Conservation (phyloP, 1,139 yeast species). For the Saccharomyces pastorianus region DNA sequence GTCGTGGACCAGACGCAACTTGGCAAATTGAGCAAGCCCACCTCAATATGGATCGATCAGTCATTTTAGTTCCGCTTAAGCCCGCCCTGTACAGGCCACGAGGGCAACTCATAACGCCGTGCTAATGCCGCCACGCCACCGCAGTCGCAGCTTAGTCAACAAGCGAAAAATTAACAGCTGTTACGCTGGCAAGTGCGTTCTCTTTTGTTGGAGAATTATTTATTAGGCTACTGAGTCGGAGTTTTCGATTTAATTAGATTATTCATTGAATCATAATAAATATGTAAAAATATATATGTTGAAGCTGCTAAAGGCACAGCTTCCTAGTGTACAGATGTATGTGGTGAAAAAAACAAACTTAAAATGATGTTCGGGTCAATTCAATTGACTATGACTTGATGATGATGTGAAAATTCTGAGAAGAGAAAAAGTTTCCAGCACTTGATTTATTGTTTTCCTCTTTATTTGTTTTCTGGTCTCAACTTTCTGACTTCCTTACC, state of each 20-base stretch:
- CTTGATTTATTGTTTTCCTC: conserved; percentile 1
- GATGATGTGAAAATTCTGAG: neutral
- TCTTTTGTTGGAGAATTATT: neutral
- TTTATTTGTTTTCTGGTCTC: conserved; percentile 95
- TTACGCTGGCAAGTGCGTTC: neutral
- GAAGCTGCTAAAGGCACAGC: neutral
- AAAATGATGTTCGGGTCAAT: conserved; percentile 13
- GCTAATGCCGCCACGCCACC: too few relatives aligned
- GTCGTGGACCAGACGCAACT: neutral
- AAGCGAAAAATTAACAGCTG: neutral
- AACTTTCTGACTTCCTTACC: conserved; percentile 99
- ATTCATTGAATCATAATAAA: neutral
- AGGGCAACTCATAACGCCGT: too few relatives aligned
- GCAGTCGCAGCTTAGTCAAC: too few relatives aligned
- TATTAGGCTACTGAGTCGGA: neutral
- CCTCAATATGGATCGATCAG: neutral
- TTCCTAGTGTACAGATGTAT: neutral
- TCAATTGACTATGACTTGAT: conserved; percentile 18
- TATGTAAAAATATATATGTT: neutral
- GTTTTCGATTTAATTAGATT: neutral
- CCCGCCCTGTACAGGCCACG: neutral
- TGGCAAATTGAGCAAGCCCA: neutral
- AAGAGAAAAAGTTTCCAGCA: conserved; percentile 7
- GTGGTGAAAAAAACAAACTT: neutral
- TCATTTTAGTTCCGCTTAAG: neutral